phyloP scores from a whole-genome alignment of 495 filamentous ascomycete genomes.

The Talaromyces ruber region DNA sequence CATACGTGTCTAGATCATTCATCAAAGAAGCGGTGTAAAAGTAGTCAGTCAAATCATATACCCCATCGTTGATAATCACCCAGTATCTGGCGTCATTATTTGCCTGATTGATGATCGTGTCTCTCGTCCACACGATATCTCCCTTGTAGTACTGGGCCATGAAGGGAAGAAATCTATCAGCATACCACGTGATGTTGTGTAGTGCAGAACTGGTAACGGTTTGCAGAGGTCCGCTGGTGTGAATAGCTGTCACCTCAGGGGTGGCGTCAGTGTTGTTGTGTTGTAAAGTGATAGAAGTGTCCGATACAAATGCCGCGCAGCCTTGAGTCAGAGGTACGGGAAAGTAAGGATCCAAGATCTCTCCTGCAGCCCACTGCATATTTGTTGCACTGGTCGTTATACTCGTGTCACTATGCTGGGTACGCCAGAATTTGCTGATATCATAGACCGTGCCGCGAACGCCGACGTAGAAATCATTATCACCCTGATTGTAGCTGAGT shows the following conservation, averaged over 20 bases:
- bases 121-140: constrained; percentile 64
- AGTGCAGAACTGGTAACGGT: constrained; percentile 46
- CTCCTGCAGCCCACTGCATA: constrained; percentile 72
- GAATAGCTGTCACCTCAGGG: constrained; percentile 39
- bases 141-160: constrained; percentile 86
- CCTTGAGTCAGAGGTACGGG: constrained; percentile 64
- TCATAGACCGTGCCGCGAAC: constrained; percentile 89
- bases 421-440: constrained; percentile 75
- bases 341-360: constrained; percentile 79
- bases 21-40: constrained; percentile 55
- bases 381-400: constrained; percentile 48
- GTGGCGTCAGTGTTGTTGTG: constrained; percentile 54
- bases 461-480: constrained; percentile 79
- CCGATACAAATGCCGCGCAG: constrained; percentile 58
- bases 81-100: constrained; percentile 60
- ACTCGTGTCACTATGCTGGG: constrained; percentile 66
- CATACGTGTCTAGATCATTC: constrained; percentile 43
- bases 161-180: constrained; percentile 58
- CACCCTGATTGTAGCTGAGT: constrained; percentile 59
- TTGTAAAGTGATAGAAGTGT: constrained; percentile 40
- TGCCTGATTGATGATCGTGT: constrained; percentile 46
- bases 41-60: constrained; percentile 92
- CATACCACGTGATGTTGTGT: constrained; percentile 66
- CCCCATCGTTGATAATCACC: constrained; percentile 62
- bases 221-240: constrained; percentile 57